A percentile compares a stretch with the other conserved stretches of the same genome.
Conservation (phyloP, 208 protist genomes). For the Kentomonas sorsogonicus region DNA sequence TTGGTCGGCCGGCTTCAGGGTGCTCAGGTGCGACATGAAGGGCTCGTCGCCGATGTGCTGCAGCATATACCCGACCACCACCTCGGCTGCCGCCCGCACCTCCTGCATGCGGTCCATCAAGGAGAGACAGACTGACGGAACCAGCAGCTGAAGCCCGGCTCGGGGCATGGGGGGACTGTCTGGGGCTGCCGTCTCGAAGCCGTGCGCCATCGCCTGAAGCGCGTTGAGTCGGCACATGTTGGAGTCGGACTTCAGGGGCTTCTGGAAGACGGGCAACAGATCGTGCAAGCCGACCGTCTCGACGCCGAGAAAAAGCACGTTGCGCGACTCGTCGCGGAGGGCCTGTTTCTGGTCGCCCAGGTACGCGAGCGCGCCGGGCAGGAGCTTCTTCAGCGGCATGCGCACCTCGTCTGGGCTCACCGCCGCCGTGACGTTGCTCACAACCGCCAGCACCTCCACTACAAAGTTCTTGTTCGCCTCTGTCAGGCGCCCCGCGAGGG, state of each 20-base stretch:
- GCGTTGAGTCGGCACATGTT: conserved; percentile 64
- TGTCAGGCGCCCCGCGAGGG: conserved; percentile 61
- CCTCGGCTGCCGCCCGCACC: conserved; percentile 70
- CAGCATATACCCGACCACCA: conserved; percentile 60
- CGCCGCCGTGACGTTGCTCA: conserved; percentile 51
- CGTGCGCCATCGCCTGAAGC: conserved; percentile 65
- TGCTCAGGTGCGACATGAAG: conserved; percentile 42
- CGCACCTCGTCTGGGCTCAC: conserved; percentile 39
- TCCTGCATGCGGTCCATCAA: conserved; percentile 83
- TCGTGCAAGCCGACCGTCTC: conserved; percentile 56
- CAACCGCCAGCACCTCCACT: conserved; percentile 72
- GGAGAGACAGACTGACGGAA: conserved; percentile 46
- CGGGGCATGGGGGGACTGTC: too few species aligned
- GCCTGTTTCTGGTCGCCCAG: conserved; percentile 75
- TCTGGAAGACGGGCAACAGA: conserved; percentile 58
- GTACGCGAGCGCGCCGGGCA: conserved; percentile 60
- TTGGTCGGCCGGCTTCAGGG: conserved; percentile 76
- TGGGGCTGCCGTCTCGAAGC: conserved; percentile 60
- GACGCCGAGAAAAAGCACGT: conserved; percentile 47
- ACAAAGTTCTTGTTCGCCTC: conserved; percentile 87
- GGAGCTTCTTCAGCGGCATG: conserved; percentile 34
- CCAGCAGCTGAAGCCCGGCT: conserved; percentile 37
- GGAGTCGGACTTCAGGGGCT: conserved; percentile 71
- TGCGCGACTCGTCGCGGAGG: conserved; percentile 71
- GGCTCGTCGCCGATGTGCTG: conserved; percentile 58